A percentile compares a stretch with the other conserved stretches of the same genome.
phyloP scores from a whole-genome alignment of 768 basidiomycete genomes.

The Boletellus ananas region DNA sequence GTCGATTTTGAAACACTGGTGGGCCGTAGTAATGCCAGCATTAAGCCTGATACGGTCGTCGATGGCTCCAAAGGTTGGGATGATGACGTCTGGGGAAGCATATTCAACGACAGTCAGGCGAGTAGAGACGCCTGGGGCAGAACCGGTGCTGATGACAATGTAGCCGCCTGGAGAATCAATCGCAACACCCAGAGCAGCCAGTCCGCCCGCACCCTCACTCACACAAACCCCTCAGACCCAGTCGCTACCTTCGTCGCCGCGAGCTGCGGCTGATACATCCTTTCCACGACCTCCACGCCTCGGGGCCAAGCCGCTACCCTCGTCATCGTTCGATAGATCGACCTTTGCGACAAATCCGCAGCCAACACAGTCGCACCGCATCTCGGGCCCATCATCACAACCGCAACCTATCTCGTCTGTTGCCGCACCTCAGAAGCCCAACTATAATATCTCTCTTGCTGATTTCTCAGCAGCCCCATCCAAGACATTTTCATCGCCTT shows the following conservation, averaged over 20 bases:
- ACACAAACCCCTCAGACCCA: constrained; percentile 24
- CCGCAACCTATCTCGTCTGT: constrained; percentile 11
- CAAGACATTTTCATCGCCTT: constrained; percentile 6
- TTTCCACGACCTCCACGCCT: constrained; percentile 37
- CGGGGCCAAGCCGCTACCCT: constrained; percentile 35
- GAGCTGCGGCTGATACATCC: constrained; percentile 28
- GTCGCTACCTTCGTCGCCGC: constrained; percentile 40
- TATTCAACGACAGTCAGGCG: constrained; percentile 48
- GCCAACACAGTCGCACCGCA: constrained; percentile 17
- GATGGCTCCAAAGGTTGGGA: constrained; percentile 56
- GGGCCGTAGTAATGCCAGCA: constrained; percentile 47
- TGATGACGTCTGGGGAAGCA: constrained; percentile 83
- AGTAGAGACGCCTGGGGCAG: background rate
- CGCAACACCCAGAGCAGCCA: constrained; percentile 11
- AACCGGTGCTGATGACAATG: constrained; percentile 3
- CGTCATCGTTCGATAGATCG: constrained; percentile 33
- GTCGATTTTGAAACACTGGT: constrained; percentile 89
- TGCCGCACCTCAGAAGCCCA: constrained; percentile 40
- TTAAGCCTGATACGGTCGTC: constrained; percentile 42
- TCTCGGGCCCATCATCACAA: constrained; percentile 21
- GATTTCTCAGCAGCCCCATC: constrained; percentile 24
- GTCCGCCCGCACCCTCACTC: constrained; percentile 9
- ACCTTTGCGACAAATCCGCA: constrained; percentile 26
- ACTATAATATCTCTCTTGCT: constrained; percentile 52
- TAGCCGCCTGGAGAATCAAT: constrained; percentile 17